Base-by-base conservation (phyloP, 805 yeast species). In the Barnettozyma wickerhamii region DNA sequence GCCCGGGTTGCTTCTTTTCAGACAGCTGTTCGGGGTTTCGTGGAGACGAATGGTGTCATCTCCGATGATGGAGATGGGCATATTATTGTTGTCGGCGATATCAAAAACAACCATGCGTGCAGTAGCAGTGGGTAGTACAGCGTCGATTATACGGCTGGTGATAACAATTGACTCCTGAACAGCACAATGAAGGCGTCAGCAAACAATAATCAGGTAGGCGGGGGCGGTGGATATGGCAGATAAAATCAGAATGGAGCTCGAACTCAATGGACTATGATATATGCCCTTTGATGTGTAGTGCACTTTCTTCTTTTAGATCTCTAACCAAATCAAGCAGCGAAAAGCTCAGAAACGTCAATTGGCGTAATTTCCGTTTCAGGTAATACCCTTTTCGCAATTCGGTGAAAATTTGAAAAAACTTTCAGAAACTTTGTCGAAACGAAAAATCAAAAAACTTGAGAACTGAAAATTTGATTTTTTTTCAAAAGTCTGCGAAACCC, bases 101-200 rank as follows among this genome's bases (percentile, higher is more conserved):
- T 18, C 19, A 35, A 20, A 17, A 6, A 33, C 19, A 30, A 35
- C 27, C 30, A 33, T 20, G 19, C 14, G 23, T n/a, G n/a, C n/a
- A n/a, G n/a, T n/a, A n/a, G 20, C 14, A 10, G 9, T 24, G 21
- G 6, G 29, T 15, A 24, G n/a, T n/a, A n/a, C n/a, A n/a, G n/a
- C n/a, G n/a, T n/a, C n/a, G n/a, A n/a, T n/a, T n/a, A n/a, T n/a
- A n/a, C n/a, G n/a, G 3, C 26, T 23, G 12, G 9, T 9, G 12
- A 9, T 9, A 23, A 23, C 12, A 23, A 34, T 46, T 35, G 26
- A 33, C 43, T 37, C 32, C 57, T 55, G 57, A 53, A 41, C 59
- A 47, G 59, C 59, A 38, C 60, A 56, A 48, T 50, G 31, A 55
- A 55, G 60, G 56, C 56, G 60, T 55, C 59, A 56, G 58, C 13